Base-by-base conservation (phyloP, 2,329 filamentous ascomycete genomes). In the Aspergillus aculeatus region DNA sequence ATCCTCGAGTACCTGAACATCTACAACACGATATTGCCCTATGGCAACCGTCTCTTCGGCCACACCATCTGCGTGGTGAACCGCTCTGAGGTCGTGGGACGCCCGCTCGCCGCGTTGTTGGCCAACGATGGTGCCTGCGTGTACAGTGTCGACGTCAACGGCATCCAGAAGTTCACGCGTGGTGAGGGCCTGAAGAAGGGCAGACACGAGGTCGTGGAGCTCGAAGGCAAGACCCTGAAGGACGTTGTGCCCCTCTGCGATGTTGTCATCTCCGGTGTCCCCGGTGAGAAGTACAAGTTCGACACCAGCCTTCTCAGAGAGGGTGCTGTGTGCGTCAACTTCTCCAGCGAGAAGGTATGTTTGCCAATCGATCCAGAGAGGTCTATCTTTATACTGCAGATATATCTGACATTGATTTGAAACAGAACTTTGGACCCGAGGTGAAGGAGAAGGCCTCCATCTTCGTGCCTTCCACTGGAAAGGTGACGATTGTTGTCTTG, bases 241-340 rank as follows among this genome's bases (percentile, higher is more conserved):
- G 84, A 97, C 69, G 93, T 91, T 64, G 82, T 96, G 47, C 90
- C 92, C 1, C 80, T 94, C 61, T 96, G 92, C 72, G 95, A 99
- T 75, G 94, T 98, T 19, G 89, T 99, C 62, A 96, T 99, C 69
- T 90, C 90, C 56, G 95, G 95, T 65, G 95, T 99, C 2, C 95
- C 95, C 0, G 86, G 87, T 24, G 90, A 96, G 64, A 85, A 83
- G 62, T 99, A 89, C 84, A 97, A 98, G 81, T 90, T 99, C 26
- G 91, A 93, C 5, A 89, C 89, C 3, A 85, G 91, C 54, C 81
- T 95, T 63, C 82, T 99, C 69, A 86, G 92, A 50, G 91, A 96
- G 58, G 95, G 95, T 51, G 93, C 91, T 31, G 91, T 96, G n/a
- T 99, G 95, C 82, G 93, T 99, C 80, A 99, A 99, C 79, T 98